These are phyloP conservation scores for Brassica juncea DNA, from an alignment of 345 rosid species.

Conservation along the genomic window DNA sequence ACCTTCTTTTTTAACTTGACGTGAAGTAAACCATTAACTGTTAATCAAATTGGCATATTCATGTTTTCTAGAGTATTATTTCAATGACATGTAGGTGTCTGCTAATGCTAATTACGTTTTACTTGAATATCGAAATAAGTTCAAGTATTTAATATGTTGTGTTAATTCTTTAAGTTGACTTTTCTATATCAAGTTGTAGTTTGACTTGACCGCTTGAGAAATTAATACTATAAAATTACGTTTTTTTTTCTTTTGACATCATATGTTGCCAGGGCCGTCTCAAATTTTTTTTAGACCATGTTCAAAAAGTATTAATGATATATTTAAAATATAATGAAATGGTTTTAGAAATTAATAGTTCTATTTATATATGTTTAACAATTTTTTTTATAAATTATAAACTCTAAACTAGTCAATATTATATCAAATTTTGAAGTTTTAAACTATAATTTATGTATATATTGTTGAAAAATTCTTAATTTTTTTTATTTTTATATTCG, in stretches of 20 bases:
- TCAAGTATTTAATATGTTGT: neutral
- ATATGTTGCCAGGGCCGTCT: too few species aligned
- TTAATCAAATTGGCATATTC: neutral
- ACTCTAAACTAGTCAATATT: too few species aligned
- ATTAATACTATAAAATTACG: neutral
- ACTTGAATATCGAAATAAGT: neutral
- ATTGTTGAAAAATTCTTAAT: too few species aligned
- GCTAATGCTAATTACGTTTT: conserved; percentile 7
- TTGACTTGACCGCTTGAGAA: conserved; percentile 25
- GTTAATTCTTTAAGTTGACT: conserved; percentile 6
- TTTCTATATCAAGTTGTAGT: conserved; percentile 6
- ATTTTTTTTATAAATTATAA: too few species aligned
- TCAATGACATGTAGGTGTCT: neutral
- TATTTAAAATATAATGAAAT: too few species aligned
- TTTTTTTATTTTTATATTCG: too few species aligned
- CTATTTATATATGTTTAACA: too few species aligned
- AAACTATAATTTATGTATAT: too few species aligned
- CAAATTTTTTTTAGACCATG: too few species aligned
- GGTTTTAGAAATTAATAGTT: too few species aligned
- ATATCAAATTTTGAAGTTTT: too few species aligned
- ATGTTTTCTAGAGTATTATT: neutral
- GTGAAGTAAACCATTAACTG: conserved; percentile 1
- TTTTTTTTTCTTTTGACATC: neutral
- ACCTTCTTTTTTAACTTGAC: neutral
- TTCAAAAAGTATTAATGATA: too few species aligned